phyloP scores from a whole-genome alignment of 2,329 filamentous ascomycete species.

The Nemania sp. region DNA sequence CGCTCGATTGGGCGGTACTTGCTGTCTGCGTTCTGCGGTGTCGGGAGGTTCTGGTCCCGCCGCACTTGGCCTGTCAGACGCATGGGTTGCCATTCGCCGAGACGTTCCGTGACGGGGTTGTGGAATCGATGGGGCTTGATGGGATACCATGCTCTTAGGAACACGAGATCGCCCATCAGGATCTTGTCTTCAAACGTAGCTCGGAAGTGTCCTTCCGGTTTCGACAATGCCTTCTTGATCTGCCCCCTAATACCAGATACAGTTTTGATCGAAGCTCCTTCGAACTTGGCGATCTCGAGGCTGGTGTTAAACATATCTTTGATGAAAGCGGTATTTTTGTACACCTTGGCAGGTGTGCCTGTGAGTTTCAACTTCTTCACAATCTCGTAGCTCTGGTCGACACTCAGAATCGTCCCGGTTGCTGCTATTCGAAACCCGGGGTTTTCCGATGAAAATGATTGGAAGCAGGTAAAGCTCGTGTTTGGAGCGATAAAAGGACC shows the following conservation, averaged over 20 bases:
- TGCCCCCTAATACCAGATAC: conserved; percentile 95
- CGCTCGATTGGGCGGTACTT: conserved; percentile 75
- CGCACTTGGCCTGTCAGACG: conserved; percentile 91
- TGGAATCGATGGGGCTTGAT: conserved; percentile 95
- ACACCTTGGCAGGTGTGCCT: conserved; percentile 69
- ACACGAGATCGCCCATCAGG: conserved; percentile 93
- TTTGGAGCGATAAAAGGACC: conserved; percentile 94
- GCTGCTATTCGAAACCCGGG: conserved; percentile 93
- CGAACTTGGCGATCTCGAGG: conserved; percentile 96
- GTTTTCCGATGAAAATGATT: conserved; percentile 81
- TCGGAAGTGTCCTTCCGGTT: conserved; percentile 93
- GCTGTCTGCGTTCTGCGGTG: conserved; percentile 81
- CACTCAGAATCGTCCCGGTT: conserved; percentile 88
- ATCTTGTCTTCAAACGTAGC: conserved; percentile 99
- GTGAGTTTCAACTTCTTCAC: conserved; percentile 99
- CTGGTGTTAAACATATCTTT: conserved; percentile 93
- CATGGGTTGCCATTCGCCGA: conserved; percentile 88
- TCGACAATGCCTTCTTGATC: conserved; percentile 92
- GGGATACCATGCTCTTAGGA: conserved; percentile 95
- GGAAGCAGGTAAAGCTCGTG: conserved; percentile 92
- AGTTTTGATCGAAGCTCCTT: conserved; percentile 92
- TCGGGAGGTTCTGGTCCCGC: conserved; percentile 71
- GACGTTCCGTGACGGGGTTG: conserved; percentile 90
- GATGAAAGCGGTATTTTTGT: conserved; percentile 97
- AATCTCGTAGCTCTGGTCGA: conserved; percentile 95